Evolutionary conservation across 306 rosid genomes (phyloP).

Genomic region (Calophaca sinica): DNA sequence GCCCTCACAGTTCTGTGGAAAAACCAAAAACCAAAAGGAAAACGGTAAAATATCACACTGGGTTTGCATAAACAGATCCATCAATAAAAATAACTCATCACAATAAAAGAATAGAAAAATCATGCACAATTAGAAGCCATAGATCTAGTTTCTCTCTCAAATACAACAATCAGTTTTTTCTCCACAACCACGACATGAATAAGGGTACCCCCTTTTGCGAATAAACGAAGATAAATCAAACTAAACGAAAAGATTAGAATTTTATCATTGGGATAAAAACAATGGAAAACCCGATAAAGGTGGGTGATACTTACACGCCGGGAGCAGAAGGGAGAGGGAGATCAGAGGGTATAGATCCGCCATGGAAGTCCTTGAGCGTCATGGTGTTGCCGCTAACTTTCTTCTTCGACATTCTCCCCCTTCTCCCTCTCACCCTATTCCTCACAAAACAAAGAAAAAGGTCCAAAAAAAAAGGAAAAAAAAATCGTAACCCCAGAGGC

Average conservation of each 20-base stretch:
- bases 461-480: not conserved
- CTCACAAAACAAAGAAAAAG: not conserved
- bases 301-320: slow-evolving; percentile 75
- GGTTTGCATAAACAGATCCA: slow-evolving; percentile 48
- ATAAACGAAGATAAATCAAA: slow-evolving; percentile 10
- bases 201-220: not conserved
- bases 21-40: not conserved
- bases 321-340: slow-evolving; percentile 99
- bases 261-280: not conserved
- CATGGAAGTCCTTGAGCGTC: slow-evolving; percentile 98
- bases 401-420: slow-evolving; percentile 93
- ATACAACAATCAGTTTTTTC: not conserved
- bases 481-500: slow-evolving; percentile 15
- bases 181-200: not conserved
- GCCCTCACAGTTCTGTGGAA: slow-evolving; percentile 65
- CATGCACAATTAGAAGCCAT: slow-evolving; percentile 5
- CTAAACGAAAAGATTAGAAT: not conserved
- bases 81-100: not conserved
- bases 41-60: not conserved
- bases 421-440: slow-evolving; percentile 35
- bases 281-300: not conserved
- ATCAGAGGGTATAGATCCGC: slow-evolving; percentile 95
- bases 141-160: slow-evolving; percentile 46
- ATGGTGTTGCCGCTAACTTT: slow-evolving; percentile 85
- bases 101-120: not conserved